phyloP scores from a whole-genome alignment of 164 flowering plant species.

The Taxillus chinensis region DNA sequence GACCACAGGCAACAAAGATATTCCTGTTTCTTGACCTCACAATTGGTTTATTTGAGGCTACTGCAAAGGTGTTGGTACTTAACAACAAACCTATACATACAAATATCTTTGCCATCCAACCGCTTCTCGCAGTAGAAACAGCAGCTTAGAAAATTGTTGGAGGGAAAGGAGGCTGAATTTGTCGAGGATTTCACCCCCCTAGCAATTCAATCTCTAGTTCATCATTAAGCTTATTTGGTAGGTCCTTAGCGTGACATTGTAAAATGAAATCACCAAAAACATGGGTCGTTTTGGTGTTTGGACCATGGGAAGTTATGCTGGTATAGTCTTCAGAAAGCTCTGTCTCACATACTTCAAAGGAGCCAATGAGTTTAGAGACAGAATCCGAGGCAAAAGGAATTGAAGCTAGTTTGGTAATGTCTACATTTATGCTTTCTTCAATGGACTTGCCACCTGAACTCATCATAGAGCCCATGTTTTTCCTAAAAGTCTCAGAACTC shows the following conservation, averaged over 20 bases:
- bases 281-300: slow-evolving; percentile 75
- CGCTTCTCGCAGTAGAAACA: slow-evolving; percentile 58
- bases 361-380: slow-evolving; percentile 17
- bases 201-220: slow-evolving; percentile 11
- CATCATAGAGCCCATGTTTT: slow-evolving; percentile 8
- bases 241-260: slow-evolving; percentile 39
- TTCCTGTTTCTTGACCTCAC: too few species aligned
- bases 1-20: too few species aligned
- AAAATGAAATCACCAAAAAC: slow-evolving; percentile 75
- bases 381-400: slow-evolving; percentile 18
- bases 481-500: slow-evolving; percentile 14
- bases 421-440: slow-evolving; percentile 19
- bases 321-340: slow-evolving; percentile 87
- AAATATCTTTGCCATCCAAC: slow-evolving; percentile 50
- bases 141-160: slow-evolving; percentile 44
- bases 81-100: slow-evolving; percentile 46
- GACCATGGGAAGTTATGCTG: slow-evolving; percentile 62
- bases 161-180: slow-evolving; percentile 14
- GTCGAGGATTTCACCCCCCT: slow-evolving; percentile 8
- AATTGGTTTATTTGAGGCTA: too few species aligned
- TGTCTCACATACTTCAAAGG: slow-evolving; percentile 45
- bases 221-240: slow-evolving; percentile 14
- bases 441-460: slow-evolving; percentile 10
- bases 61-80: too few species aligned
- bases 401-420: slow-evolving; percentile 15